Evolutionary conservation across 148 eudicot genomes (phyloP).

Genomic region (Rhododendron simsii): DNA sequence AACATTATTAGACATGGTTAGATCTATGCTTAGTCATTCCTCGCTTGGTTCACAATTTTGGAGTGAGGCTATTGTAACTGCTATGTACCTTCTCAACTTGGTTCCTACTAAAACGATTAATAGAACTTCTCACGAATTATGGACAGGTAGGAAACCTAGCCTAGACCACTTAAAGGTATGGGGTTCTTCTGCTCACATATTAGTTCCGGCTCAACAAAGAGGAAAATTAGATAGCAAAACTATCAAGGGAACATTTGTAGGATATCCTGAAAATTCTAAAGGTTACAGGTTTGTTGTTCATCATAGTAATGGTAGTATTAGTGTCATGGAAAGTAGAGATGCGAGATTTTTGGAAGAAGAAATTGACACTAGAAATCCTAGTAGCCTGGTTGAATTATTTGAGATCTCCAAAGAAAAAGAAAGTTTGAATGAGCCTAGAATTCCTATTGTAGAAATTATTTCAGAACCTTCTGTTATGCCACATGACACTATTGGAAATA

Average conservation of each 20-base stretch:
- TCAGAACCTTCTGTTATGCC: not conserved
- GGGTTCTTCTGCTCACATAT: not conserved
- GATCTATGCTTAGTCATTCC: not conserved
- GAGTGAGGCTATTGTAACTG: not conserved
- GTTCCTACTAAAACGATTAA: not conserved
- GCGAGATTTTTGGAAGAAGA: not conserved
- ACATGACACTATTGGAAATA: not conserved
- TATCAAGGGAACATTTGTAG: not conserved
- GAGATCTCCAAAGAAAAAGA: not conserved
- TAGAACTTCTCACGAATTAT: not conserved
- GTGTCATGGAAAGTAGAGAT: not conserved
- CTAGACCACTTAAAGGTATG: not conserved
- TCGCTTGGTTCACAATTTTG: not conserved
- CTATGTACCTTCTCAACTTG: not conserved
- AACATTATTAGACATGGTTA: not conserved
- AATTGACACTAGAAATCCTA: not conserved
- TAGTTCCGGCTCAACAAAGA: not conserved
- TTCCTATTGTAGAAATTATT: not conserved
- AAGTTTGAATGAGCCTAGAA: not conserved
- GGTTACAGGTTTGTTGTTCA: not conserved
- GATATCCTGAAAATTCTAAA: not conserved
- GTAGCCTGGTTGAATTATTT: not conserved
- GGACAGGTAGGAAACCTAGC: too few relatives aligned
- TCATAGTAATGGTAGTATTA: not conserved
- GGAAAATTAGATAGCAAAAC: not conserved